Conservation (phyloP, 495 filamentous ascomycete species). For the Neurospora sp. region DNA sequence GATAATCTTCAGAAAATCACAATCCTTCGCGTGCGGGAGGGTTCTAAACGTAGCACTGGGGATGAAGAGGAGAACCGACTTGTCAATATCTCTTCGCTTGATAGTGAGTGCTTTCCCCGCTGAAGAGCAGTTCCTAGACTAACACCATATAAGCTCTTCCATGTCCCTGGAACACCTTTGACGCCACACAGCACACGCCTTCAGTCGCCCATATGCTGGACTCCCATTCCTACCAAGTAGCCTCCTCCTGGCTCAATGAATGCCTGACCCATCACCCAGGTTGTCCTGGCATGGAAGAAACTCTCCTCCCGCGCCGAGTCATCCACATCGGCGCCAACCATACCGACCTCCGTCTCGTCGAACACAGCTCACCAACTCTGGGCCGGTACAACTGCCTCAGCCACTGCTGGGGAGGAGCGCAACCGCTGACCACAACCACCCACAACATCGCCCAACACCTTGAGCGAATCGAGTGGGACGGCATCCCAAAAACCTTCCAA, state of each 20-base stretch:
- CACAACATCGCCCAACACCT: not conserved
- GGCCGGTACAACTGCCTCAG: slow-evolving; percentile 4
- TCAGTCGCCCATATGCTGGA: not conserved
- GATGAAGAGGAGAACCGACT: not conserved
- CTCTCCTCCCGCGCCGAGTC: not conserved
- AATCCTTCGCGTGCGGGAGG: not conserved
- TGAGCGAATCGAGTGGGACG: slow-evolving; percentile 4
- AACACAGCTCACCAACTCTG: not conserved
- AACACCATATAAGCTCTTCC: not conserved
- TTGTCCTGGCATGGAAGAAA: not conserved
- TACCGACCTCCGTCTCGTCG: not conserved
- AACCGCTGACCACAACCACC: not conserved
- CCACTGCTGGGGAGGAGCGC: slow-evolving; percentile 7
- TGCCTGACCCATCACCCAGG: not conserved
- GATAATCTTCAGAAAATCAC: not conserved
- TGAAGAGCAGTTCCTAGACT: not conserved
- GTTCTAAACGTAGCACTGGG: not conserved
- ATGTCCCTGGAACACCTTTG: not conserved
- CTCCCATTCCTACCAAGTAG: not conserved
- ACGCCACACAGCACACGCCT: not conserved
- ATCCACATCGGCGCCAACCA: not conserved
- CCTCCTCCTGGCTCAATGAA: not conserved
- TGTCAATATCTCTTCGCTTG: not conserved
- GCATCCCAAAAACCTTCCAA: slow-evolving; percentile 16
- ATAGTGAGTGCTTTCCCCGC: not conserved